phyloP scores from a whole-genome alignment of 331 rosid species.

The Ulmus americana region DNA sequence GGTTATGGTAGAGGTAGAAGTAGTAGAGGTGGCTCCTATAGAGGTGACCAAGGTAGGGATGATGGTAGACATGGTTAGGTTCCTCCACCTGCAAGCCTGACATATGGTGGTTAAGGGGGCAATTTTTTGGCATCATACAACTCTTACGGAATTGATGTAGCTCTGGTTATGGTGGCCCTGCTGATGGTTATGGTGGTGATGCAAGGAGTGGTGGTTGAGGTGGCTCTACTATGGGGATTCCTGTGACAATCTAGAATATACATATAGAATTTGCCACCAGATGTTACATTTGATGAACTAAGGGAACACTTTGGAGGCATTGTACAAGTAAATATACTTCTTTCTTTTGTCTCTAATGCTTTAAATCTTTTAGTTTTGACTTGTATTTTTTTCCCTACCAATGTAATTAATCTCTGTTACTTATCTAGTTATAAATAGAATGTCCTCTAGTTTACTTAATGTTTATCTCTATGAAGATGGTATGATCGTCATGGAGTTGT shows the following conservation, averaged over 20 bases:
- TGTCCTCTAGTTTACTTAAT: background rate
- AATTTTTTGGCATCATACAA: slow-evolving; percentile 48
- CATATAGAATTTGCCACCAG: slow-evolving; percentile 87
- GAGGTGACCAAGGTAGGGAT: slow-evolving; percentile 69
- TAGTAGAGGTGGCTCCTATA: slow-evolving; percentile 38
- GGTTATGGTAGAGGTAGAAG: slow-evolving; percentile 52
- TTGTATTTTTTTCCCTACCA: background rate
- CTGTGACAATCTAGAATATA: slow-evolving; percentile 97
- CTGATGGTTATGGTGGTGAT: slow-evolving; percentile 82
- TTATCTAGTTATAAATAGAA: background rate
- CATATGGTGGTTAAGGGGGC: slow-evolving; percentile 60
- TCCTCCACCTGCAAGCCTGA: slow-evolving; percentile 54
- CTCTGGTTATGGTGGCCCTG: slow-evolving; percentile 74
- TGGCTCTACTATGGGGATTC: slow-evolving; percentile 50
- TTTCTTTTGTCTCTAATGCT: slow-evolving; percentile 9
- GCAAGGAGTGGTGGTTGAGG: slow-evolving; percentile 54
- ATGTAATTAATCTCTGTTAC: background rate
- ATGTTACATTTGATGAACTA: slow-evolving; percentile 82
- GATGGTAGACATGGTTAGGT: slow-evolving; percentile 67
- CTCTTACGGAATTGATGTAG: slow-evolving; percentile 77
- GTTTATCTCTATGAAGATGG: background rate
- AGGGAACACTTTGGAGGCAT: slow-evolving; percentile 93
- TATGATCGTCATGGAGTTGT: too few relatives aligned
- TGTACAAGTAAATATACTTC: slow-evolving; percentile 73
- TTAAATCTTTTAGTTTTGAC: background rate